Percentiles rank a stretch among this genome's conserved stretches.
Conservation (phyloP, 1,139 yeast species). For the Dujonia santamariae region DNA sequence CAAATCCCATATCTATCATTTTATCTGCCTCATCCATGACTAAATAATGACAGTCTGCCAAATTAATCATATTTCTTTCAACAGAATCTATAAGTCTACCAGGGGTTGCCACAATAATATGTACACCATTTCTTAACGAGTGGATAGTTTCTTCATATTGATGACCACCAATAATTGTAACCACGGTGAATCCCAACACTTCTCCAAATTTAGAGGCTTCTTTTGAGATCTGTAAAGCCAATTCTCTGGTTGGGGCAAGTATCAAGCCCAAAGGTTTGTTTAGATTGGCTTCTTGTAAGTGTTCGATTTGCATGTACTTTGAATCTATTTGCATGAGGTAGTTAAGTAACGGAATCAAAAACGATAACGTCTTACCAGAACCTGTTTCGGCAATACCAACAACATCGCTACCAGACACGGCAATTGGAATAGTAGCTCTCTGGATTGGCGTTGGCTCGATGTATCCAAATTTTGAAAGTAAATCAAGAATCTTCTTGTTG, state of each 20-base stretch:
- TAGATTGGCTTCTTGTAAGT: conserved; percentile 23
- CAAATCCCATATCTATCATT: conserved; percentile 95
- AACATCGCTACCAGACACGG: conserved; percentile 58
- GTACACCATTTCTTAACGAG: conserved; percentile 64
- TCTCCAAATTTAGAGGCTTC: conserved; percentile 57
- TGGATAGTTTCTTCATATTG: conserved; percentile 70
- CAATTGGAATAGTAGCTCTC: conserved; percentile 80
- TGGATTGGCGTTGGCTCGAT: conserved; percentile 84
- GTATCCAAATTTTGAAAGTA: conserved; percentile 42
- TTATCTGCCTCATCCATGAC: conserved; percentile 92
- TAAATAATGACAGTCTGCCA: conserved; percentile 63
- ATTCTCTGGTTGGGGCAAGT: conserved; percentile 89
- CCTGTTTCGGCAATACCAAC: conserved; percentile 97
- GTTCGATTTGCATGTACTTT: conserved; percentile 35
- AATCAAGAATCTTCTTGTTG: conserved; percentile 30
- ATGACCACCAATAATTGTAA: conserved; percentile 88
- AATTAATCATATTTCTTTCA: conserved; percentile 59
- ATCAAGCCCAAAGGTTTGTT: conserved; percentile 57
- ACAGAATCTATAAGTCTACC: conserved; percentile 83
- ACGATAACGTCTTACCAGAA: conserved; percentile 90
- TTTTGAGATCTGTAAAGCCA: conserved; percentile 78
- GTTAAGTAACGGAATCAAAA: conserved; percentile 67
- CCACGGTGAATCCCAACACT: conserved; percentile 44
- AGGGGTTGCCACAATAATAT: conserved; percentile 88
- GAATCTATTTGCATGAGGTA: conserved; percentile 44